phyloP scores from a whole-genome alignment of 768 basidiomycete species.

The Termitomyces sp. region DNA sequence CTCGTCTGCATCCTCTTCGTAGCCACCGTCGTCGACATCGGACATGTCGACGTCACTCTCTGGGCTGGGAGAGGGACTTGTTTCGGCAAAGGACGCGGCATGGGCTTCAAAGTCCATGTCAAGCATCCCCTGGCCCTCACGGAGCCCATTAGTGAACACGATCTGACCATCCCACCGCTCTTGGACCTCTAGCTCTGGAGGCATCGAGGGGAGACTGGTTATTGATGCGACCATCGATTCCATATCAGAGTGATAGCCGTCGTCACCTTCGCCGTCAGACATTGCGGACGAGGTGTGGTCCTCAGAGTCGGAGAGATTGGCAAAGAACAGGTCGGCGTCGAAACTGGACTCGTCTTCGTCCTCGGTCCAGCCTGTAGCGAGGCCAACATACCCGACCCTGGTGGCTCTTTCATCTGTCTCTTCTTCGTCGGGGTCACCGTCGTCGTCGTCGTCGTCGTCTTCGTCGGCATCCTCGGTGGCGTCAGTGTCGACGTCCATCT shows the following conservation, averaged over 20 bases:
- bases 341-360: conserved; percentile 72
- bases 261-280: conserved; percentile 30
- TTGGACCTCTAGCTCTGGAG: conserved; percentile 57
- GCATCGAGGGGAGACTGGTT: conserved; percentile 21
- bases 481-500: conserved; percentile 60
- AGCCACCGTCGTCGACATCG: conserved; percentile 36
- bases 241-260: conserved; percentile 38
- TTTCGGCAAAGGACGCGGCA: conserved; percentile 45
- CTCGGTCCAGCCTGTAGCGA: conserved; percentile 71
- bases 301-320: conserved; percentile 61
- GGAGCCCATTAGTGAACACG: conserved; percentile 60
- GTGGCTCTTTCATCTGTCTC: conserved; percentile 38
- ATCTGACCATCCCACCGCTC: conserved; percentile 75
- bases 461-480: conserved; percentile 53
- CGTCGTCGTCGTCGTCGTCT: conserved; percentile 36
- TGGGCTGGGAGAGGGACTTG: conserved; percentile 40
- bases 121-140: conserved; percentile 50
- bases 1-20: conserved; percentile 43
- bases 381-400: conserved; percentile 46
- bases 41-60: conserved; percentile 49
- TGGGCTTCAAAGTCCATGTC: conserved; percentile 70
- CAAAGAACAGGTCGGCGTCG: conserved; percentile 82
- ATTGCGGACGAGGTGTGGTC: conserved; percentile 22
- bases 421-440: conserved; percentile 32
- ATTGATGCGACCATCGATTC: conserved; percentile 28